These are phyloP conservation scores for Chara braunii DNA, from an alignment of 139 green algal genomes.

Conservation along the genomic window DNA sequence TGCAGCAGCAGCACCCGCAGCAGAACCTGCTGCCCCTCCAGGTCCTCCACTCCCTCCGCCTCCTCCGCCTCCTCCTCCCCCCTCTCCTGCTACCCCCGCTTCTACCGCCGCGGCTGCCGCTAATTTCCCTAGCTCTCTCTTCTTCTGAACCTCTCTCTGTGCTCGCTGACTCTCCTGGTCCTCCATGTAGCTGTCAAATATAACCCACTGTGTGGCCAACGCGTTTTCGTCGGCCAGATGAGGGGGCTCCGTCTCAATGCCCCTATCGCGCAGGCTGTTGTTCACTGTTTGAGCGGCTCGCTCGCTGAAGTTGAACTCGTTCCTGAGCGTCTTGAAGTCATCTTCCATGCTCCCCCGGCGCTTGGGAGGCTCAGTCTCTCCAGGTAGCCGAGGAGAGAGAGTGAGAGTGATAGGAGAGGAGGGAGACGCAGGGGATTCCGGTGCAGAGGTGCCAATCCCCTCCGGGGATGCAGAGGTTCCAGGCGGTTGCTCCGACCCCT, in stretches of 20 bases:
- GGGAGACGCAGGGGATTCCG: too few species aligned
- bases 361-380: too few species aligned
- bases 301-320: conserved; percentile 89
- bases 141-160: conserved; percentile 62
- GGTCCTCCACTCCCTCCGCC: too few species aligned
- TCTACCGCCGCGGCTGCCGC: too few species aligned
- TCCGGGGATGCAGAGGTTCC: conserved; percentile 33
- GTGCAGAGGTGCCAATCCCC: neutral
- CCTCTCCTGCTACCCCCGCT: too few species aligned
- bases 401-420: neutral
- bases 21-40: too few species aligned
- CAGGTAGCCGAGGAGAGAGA: neutral
- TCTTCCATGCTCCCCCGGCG: conserved; percentile 42
- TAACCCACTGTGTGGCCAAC: conserved; percentile 57
- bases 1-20: too few species aligned
- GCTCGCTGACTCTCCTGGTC: conserved; percentile 65
- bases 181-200: conserved; percentile 86
- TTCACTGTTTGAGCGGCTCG: conserved; percentile 56
- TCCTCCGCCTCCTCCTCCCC: too few species aligned
- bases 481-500: conserved; percentile 44
- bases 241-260: conserved; percentile 71
- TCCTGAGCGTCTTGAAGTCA: conserved; percentile 66
- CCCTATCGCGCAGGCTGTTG: conserved; percentile 46
- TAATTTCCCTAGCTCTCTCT: too few species aligned
- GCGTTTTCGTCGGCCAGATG: conserved; percentile 45